A percentile compares a stretch with the other conserved stretches of the same genome.
These are phyloP conservation scores for Pseudogymnoascus pannorum DNA, from an alignment of 2,329 filamentous ascomycete genomes.

Conservation along the genomic window DNA sequence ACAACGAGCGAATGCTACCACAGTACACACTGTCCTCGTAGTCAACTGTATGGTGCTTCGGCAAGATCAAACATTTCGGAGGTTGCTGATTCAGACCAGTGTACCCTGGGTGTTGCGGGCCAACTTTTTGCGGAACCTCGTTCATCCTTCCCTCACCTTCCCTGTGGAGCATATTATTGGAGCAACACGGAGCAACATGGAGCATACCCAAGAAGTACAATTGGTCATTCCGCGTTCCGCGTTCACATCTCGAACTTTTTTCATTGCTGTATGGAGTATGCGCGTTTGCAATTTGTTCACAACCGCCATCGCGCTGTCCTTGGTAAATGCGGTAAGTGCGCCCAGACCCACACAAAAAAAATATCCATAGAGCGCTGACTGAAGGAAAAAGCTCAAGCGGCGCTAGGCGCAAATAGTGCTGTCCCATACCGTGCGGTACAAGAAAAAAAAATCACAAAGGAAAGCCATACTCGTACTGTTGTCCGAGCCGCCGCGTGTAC, in stretches of 20 bases:
- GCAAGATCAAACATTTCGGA: constrained; percentile 8
- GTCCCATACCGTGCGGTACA: not conserved
- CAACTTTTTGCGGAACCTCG: constrained; percentile 7
- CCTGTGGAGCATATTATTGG: constrained; percentile 5
- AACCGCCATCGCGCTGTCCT: not conserved
- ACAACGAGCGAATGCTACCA: not conserved
- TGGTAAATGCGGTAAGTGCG: constrained; percentile 3
- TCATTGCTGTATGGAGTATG: not conserved
- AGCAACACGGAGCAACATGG: not conserved
- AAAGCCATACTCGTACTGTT: not conserved
- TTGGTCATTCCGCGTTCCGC: constrained; percentile 1
- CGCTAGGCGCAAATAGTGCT: not conserved
- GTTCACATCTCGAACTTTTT: not conserved
- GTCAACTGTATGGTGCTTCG: not conserved
- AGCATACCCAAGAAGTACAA: not conserved
- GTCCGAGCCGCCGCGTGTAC: constrained; percentile 7
- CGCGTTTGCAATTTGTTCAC: constrained; percentile 6
- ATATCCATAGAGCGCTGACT: not conserved
- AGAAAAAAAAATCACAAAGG: not conserved
- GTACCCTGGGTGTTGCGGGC: constrained; percentile 8
- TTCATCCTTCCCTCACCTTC: not conserved
- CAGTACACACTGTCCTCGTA: not conserved
- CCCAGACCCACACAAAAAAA: not conserved
- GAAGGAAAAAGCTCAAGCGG: not conserved
- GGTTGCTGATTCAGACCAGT: constrained; percentile 8